Evolutionary conservation across 1,284 basidiomycete species (phyloP).

Genomic region (Entoloma clypeatum): DNA sequence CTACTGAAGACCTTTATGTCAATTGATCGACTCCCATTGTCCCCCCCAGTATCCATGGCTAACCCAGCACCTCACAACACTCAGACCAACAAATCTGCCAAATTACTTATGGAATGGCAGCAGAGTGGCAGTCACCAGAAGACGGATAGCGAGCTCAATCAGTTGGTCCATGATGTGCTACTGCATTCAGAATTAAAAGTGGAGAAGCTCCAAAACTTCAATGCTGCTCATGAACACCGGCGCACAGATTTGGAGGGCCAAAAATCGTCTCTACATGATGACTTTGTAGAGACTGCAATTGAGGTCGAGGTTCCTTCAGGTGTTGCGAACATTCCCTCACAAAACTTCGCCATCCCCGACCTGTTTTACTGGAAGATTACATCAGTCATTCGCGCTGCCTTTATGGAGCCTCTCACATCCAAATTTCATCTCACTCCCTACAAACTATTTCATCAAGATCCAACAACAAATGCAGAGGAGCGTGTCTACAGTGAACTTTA

Average conservation of each 20-base stretch:
- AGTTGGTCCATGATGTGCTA: conserved; percentile 8
- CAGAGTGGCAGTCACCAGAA: conserved; percentile 9
- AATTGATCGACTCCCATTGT: too few species aligned
- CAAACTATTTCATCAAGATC: conserved; percentile 24
- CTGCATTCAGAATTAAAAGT: conserved; percentile 6
- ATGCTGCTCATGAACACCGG: conserved; percentile 7
- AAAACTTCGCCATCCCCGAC: conserved; percentile 25
- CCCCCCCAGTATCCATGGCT: too few species aligned
- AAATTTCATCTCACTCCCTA: conserved; percentile 31
- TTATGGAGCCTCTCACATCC: conserved; percentile 21
- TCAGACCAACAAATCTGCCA: background rate
- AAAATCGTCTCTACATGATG: too few species aligned
- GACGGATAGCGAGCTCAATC: conserved; percentile 6
- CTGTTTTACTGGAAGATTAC: conserved; percentile 24
- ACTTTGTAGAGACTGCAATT: too few species aligned
- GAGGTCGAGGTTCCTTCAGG: conserved; percentile 30
- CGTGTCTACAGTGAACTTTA: conserved; percentile 28
- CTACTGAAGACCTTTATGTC: too few species aligned
- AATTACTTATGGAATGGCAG: conserved; percentile 1
- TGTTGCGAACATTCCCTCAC: conserved; percentile 10
- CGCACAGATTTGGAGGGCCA: too few species aligned
- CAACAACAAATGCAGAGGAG: conserved; percentile 16
- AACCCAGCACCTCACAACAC: background rate
- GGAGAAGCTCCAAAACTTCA: conserved; percentile 4
- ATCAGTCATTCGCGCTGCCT: conserved; percentile 25